These are phyloP conservation scores for Cercospora zeina DNA, from an alignment of 2,329 filamentous ascomycete genomes.

Conservation along the genomic window DNA sequence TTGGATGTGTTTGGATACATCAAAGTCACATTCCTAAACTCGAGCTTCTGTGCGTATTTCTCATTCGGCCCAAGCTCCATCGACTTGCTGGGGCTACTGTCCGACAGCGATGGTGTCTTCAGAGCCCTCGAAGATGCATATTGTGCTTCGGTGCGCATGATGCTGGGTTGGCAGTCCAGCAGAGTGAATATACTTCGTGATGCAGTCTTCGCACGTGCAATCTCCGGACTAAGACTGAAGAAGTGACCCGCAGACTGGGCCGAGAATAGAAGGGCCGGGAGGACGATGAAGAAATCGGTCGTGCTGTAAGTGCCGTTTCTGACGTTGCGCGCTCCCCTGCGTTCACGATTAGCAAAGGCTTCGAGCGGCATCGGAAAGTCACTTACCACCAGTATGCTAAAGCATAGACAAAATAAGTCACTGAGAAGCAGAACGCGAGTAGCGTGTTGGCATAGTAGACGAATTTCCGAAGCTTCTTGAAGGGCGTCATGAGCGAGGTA, in stretches of 20 bases:
- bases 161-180: constrained; percentile 45
- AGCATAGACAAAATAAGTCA: constrained; percentile 52
- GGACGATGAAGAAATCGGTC: constrained; percentile 49
- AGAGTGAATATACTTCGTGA: constrained; percentile 48
- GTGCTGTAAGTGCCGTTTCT: constrained; percentile 46
- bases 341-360: background rate
- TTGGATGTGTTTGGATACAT: constrained; percentile 43
- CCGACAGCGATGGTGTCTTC: constrained; percentile 28
- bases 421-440: constrained; percentile 48
- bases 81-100: constrained; percentile 12
- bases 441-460: constrained; percentile 46
- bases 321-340: constrained; percentile 46
- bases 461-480: constrained; percentile 45
- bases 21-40: constrained; percentile 44
- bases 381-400: constrained; percentile 52
- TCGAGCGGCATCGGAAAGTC: background rate
- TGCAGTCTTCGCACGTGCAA: constrained; percentile 48
- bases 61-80: constrained; percentile 10
- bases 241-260: constrained; percentile 51
- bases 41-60: constrained; percentile 27
- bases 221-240: constrained; percentile 50
- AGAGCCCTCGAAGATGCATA: background rate
- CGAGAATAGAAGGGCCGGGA: constrained; percentile 50
- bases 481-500: constrained; percentile 44
- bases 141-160: constrained; percentile 27